These are phyloP conservation scores for Starmera amethionina DNA, from an alignment of 805 yeast genomes.

Conservation along the genomic window DNA sequence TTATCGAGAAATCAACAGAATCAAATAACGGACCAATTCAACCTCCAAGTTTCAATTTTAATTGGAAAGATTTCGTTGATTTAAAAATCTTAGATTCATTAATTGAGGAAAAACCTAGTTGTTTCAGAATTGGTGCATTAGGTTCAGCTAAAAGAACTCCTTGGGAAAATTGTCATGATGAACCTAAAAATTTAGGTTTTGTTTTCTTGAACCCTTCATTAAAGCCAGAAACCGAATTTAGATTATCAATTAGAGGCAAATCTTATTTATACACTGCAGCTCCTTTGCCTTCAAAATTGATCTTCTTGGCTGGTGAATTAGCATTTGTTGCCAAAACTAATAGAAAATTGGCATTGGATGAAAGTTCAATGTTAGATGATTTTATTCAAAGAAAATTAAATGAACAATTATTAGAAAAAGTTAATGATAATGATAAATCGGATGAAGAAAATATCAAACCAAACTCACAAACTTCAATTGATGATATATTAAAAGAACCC, in stretches of 20 bases:
- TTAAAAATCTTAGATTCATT: constrained; percentile 30
- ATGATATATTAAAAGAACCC: constrained; percentile 22
- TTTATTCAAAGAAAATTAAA: constrained; percentile 22
- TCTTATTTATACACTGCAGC: constrained; percentile 35
- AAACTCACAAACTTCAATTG: constrained; percentile 12
- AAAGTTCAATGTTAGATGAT: constrained; percentile 24
- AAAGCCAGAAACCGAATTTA: constrained; percentile 25
- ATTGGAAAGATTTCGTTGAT: constrained; percentile 50
- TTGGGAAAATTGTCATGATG: constrained; percentile 32
- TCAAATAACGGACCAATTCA: constrained; percentile 16
- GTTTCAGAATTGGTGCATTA: constrained; percentile 34
- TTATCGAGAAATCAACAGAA: constrained; percentile 15
- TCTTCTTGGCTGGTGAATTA: constrained; percentile 32
- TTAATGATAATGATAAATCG: too few species aligned
- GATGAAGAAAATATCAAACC: neutral
- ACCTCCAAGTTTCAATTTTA: constrained; percentile 32
- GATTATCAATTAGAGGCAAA: constrained; percentile 29
- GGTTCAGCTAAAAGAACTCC: constrained; percentile 30
- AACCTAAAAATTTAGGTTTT: constrained; percentile 19
- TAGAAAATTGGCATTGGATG: constrained; percentile 20
- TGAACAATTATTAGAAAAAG: too few species aligned
- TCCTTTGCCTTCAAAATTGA: constrained; percentile 31
- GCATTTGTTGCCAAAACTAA: constrained; percentile 28
- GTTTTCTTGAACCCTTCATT: constrained; percentile 18
- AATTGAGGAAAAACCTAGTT: constrained; percentile 29